phyloP scores from a whole-genome alignment of 2,329 filamentous ascomycete species.

The Cladophialophora immunda region DNA sequence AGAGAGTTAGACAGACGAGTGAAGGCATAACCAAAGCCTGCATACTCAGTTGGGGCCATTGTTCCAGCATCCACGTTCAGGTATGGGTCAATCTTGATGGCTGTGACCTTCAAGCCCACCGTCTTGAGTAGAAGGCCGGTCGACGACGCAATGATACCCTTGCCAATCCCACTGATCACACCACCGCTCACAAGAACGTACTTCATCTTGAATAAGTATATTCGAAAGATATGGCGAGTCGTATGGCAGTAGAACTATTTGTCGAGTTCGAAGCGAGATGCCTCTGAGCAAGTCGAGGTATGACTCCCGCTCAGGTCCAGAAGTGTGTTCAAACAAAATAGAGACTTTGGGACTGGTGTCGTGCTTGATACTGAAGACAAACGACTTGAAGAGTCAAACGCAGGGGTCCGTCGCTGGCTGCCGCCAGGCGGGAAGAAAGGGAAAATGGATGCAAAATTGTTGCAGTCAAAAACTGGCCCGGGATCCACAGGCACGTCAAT shows the following conservation, averaged over 20 bases:
- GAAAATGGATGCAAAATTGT: slow-evolving; percentile 21
- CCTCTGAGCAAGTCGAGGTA: not conserved
- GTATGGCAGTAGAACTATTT: not conserved
- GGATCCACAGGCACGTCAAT: slow-evolving; percentile 13
- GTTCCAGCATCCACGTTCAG: slow-evolving; percentile 79
- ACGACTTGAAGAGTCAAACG: slow-evolving; percentile 7
- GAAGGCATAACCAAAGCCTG: slow-evolving; percentile 16
- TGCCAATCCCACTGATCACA: slow-evolving; percentile 62
- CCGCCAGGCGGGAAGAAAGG: slow-evolving; percentile 41
- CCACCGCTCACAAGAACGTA: slow-evolving; percentile 82
- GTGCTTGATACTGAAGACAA: not conserved
- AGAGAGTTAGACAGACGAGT: slow-evolving; percentile 18
- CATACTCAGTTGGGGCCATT: slow-evolving; percentile 72
- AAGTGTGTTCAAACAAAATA: not conserved
- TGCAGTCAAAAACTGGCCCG: not conserved
- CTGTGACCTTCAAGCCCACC: slow-evolving; percentile 75
- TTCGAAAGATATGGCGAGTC: not conserved
- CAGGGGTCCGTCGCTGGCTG: slow-evolving; percentile 35
- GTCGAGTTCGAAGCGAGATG: not conserved
- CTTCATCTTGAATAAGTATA: slow-evolving; percentile 65
- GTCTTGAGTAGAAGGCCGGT: slow-evolving; percentile 82
- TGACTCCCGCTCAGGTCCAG: not conserved
- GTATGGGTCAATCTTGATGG: slow-evolving; percentile 78
- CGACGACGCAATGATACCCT: slow-evolving; percentile 75
- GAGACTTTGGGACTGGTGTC: not conserved